Evolutionary conservation across 176 grass and related monocot genomes (phyloP).

Genomic region (Triticum timopheevii): DNA sequence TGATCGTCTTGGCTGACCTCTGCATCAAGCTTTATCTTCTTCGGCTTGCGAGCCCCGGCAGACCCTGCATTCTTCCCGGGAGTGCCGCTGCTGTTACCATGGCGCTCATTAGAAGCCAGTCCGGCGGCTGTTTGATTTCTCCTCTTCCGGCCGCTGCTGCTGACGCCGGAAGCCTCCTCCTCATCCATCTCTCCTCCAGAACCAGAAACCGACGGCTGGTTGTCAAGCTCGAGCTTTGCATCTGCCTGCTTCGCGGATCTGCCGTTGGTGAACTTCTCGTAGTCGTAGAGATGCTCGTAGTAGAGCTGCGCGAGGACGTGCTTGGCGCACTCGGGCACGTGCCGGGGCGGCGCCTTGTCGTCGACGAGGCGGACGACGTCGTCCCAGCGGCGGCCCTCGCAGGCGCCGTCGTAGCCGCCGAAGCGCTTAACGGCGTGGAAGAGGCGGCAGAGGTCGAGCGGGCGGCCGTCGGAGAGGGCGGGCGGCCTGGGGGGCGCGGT

Average conservation of each 20-base stretch:
- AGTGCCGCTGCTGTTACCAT: neutral
- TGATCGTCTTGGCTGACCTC: slow-evolving; percentile 57
- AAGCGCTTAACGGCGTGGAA: slow-evolving; percentile 87
- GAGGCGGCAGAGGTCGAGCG: slow-evolving; percentile 81
- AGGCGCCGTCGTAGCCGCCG: slow-evolving; percentile 66
- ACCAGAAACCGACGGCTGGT: slow-evolving; percentile 10
- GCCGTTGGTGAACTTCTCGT: slow-evolving; percentile 57
- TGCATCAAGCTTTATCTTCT: slow-evolving; percentile 23
- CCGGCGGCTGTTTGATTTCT: neutral
- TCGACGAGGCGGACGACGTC: slow-evolving; percentile 67
- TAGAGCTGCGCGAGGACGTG: slow-evolving; percentile 87
- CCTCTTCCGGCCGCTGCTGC: slow-evolving; percentile 5
- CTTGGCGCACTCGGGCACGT: slow-evolving; percentile 78
- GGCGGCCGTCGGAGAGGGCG: slow-evolving; percentile 58
- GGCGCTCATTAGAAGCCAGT: neutral
- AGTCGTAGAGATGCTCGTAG: slow-evolving; percentile 76
- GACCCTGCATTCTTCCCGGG: neutral
- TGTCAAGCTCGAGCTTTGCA: slow-evolving; percentile 8
- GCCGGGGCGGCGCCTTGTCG: slow-evolving; percentile 31
- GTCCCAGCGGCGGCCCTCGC: slow-evolving; percentile 51
- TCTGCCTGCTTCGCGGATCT: neutral
- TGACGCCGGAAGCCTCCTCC: neutral
- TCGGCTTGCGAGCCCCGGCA: slow-evolving; percentile 27
- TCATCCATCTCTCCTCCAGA: neutral
- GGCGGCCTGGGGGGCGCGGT: slow-evolving; percentile 25